Conservation (phyloP, 2,329 filamentous ascomycete genomes). For the Ceratocystis ficicola region DNA sequence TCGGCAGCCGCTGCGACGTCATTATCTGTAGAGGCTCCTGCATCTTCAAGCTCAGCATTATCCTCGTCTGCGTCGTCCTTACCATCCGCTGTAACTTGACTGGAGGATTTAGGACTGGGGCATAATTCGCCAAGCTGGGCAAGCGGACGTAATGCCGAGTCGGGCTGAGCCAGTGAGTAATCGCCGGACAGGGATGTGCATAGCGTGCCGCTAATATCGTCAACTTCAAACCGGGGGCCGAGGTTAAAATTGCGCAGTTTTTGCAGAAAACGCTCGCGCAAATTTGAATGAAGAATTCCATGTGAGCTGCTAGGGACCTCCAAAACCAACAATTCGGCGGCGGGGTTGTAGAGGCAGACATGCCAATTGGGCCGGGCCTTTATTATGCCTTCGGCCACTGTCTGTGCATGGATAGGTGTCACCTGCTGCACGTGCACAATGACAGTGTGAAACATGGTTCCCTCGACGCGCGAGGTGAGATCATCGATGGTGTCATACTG, state of each 20-base stretch:
- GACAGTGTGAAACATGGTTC: constrained; percentile 15
- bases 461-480: constrained; percentile 16
- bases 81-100: not conserved
- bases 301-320: constrained; percentile 16
- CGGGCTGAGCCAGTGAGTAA: constrained; percentile 12
- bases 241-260: constrained; percentile 5
- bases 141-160: constrained; percentile 14
- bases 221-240: constrained; percentile 2
- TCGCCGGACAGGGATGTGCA: constrained; percentile 9
- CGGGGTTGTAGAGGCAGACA: constrained; percentile 17
- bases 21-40: not conserved
- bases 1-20: not conserved
- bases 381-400: not conserved
- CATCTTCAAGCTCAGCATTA: constrained; percentile 9
- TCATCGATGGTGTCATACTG: constrained; percentile 20
- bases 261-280: constrained; percentile 6
- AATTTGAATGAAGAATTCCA: constrained; percentile 6
- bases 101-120: not conserved
- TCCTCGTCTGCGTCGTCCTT: not conserved
- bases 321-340: constrained; percentile 14
- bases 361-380: constrained; percentile 14
- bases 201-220: constrained; percentile 8
- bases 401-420: not conserved
- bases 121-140: constrained; percentile 2
- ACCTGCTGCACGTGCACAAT: constrained; percentile 16